Base-by-base conservation (phyloP, 2,329 filamentous ascomycete species). In the Moelleriella libera region DNA sequence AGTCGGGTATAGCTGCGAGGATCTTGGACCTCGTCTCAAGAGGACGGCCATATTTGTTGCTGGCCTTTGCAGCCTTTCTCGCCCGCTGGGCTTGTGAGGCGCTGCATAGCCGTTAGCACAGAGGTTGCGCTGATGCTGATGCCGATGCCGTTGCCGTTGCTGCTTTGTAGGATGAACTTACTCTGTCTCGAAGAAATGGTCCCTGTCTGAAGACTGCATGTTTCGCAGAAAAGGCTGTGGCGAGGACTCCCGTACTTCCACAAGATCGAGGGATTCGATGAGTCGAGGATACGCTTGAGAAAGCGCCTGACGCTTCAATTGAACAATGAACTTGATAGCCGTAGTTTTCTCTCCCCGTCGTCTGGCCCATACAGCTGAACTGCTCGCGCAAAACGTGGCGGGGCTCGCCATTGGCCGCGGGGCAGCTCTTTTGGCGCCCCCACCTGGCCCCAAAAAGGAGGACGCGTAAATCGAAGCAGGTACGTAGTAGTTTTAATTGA, bases 101-200 rank as follows among this genome's bases (percentile, higher is more conserved):
- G 58, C 75, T 78, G 49, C 12, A 12, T 3, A 9, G 32, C 32
- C 8, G 3, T 37, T 37, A 37, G 32, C 12, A 37, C 32, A 37
- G 12, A 37, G 21, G 32, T 37, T 4, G 32, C 32, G 32, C 8
- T 37, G 8, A 37, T 8, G 32, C 8, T 37, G 8, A 37, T 8
- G 32, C 8, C 32, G 32, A 21, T 21, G 21, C 21, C 32, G 32
- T 9, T 37, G 8, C 21, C 21, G 21, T 21, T 21, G 21, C 8
- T 8, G 32, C 8, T 12, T 8, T 37, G 8, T 37, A 12, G 8
- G 3, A 37, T 41, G 11, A 29, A 63, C 81, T 66, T 68, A 92
- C 87, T 89, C 85, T 31, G 88, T 94, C 65, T 96, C 86, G 61
- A 97, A 97, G 70, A 94, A 97, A 60, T 92, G 80, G 31, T 84